Evolutionary conservation across 805 yeast genomes (phyloP).

Genomic region (Myxozyma vanderwaltii): DNA sequence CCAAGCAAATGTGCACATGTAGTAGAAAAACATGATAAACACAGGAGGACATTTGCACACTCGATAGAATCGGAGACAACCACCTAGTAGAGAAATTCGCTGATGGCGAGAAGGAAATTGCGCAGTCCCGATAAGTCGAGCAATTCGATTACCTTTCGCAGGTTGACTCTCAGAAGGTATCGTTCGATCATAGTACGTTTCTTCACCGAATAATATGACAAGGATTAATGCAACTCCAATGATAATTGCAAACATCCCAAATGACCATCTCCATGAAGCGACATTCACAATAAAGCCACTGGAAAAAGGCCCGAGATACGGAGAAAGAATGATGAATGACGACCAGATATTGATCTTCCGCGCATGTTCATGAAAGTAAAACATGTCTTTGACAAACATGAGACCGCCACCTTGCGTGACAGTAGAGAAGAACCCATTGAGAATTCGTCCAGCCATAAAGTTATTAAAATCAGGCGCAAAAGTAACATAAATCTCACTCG

Average conservation of each 20-base stretch:
- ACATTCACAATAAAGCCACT: slow-evolving; percentile 21
- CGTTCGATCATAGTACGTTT: slow-evolving; percentile 13
- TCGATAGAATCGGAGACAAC: background rate
- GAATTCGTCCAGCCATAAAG: slow-evolving; percentile 38
- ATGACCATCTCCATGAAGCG: slow-evolving; percentile 30
- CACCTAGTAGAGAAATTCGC: background rate
- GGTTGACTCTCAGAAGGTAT: slow-evolving; percentile 9
- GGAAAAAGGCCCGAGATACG: slow-evolving; percentile 29
- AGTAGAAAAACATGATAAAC: background rate
- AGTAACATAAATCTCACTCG: slow-evolving; percentile 15
- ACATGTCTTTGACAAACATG: slow-evolving; percentile 66
- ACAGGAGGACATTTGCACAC: slow-evolving; percentile 1
- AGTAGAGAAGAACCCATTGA: slow-evolving; percentile 50
- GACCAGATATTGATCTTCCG: slow-evolving; percentile 68
- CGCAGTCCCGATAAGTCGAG: slow-evolving; percentile 6
- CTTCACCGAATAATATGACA: slow-evolving; percentile 29
- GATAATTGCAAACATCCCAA: slow-evolving; percentile 24
- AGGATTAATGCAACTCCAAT: slow-evolving; percentile 11
- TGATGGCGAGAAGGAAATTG: slow-evolving; percentile 7
- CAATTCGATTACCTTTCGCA: background rate
- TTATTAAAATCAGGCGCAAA: slow-evolving; percentile 20
- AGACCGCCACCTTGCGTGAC: slow-evolving; percentile 80
- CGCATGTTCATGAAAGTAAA: slow-evolving; percentile 66
- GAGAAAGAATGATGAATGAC: slow-evolving; percentile 64
- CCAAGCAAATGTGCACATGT: slow-evolving; percentile 15